Evolutionary conservation across 352 stramenopile genomes (phyloP).

Genomic region (Blastocystis sp.): DNA sequence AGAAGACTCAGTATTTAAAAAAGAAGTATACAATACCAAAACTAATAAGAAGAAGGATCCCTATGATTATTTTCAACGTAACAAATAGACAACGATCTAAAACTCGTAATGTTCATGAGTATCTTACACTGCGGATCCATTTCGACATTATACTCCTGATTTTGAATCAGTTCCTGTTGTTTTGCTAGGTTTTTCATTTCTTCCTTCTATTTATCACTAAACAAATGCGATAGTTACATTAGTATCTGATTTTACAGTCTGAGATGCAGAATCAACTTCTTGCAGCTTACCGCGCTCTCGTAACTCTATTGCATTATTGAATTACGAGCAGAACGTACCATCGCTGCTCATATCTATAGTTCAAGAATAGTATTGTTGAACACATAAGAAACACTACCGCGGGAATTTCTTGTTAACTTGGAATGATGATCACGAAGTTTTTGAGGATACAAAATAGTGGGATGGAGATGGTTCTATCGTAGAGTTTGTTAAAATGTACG

Average conservation of each 20-base stretch:
- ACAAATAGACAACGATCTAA: constrained; percentile 46
- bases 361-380: no score
- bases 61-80: constrained; percentile 17
- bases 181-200: not conserved
- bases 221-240: no score
- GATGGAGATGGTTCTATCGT: not conserved
- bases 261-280: no score
- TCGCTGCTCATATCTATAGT: no score
- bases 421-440: not conserved
- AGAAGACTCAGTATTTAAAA: not conserved
- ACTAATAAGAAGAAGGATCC: not conserved
- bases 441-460: not conserved
- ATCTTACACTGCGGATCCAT: constrained; percentile 8
- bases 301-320: no score
- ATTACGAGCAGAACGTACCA: no score
- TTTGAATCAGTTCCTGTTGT: not conserved
- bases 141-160: not conserved
- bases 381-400: not conserved
- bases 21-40: not conserved
- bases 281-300: no score
- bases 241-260: no score
- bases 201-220: not conserved
- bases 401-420: not conserved
- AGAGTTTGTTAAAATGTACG: not conserved
- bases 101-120: not conserved